Evolutionary conservation across 768 basidiomycete species (phyloP).

Genomic region (Thelephora ganbajun): DNA sequence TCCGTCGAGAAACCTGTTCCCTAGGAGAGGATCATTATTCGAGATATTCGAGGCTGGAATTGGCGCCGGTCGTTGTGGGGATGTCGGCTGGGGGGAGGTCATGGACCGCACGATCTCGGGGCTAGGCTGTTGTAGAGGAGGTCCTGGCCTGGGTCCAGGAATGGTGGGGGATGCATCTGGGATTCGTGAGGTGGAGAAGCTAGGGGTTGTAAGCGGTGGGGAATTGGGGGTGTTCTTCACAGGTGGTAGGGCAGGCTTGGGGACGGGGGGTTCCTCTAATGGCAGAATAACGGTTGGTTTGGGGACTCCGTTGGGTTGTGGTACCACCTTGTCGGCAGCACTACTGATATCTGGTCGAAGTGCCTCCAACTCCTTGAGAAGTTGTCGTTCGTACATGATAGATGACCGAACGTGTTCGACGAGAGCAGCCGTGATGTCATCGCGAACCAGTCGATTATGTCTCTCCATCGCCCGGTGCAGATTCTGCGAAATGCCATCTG

Average conservation of each 20-base stretch:
- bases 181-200: not conserved
- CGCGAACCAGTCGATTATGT: conserved; percentile 78
- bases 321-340: conserved; percentile 46
- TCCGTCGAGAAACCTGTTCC: conserved; percentile 57
- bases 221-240: not conserved
- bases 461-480: conserved; percentile 75
- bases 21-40: conserved; percentile 36
- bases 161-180: not conserved
- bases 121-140: conserved; percentile 10
- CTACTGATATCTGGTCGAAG: conserved; percentile 62
- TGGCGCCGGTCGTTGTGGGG: conserved; percentile 12
- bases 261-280: conserved; percentile 38
- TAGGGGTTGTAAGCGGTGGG: not conserved
- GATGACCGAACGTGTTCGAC: conserved; percentile 88
- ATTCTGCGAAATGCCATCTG: conserved; percentile 88
- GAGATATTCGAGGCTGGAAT: not conserved
- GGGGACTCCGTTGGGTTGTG: conserved; percentile 34
- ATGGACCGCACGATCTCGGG: conserved; percentile 39
- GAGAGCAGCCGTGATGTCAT: conserved; percentile 80
- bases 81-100: conserved; percentile 32
- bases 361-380: conserved; percentile 77
- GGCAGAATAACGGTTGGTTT: conserved; percentile 49
- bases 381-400: conserved; percentile 83
- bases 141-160: conserved; percentile 7
- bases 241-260: conserved; percentile 8